Evolutionary conservation across 2,329 filamentous ascomycete species (phyloP), one percentile per base, ranked within the genome.

Genomic region (Spiromastix sp.): DNA sequence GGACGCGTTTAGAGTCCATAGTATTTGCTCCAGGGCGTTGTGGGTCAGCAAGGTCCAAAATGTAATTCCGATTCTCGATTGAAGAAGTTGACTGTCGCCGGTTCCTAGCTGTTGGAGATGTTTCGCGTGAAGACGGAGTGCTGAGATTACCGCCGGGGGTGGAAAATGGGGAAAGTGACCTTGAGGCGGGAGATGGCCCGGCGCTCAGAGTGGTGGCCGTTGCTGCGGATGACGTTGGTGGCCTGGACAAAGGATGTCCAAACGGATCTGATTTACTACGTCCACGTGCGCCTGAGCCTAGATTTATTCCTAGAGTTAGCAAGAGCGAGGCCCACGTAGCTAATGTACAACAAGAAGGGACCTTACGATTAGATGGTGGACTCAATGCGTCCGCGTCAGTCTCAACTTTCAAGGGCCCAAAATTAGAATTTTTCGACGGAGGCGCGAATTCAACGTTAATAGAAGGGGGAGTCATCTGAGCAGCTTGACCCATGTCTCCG

Each of bases 401-500:
- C 46, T 78, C 65, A n/a, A 69, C 68, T 19, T 82, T 84, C 13
- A 71, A 67, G 18, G 74, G 72, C 43, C 80, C 81, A 52, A 83
- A 81, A 47, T 69, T 76, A 35, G 68, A 72, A 49, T 74, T 74
- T 39, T 72, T 66, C 34, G 81, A 74, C 6, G 79, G 79, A 16
- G 87, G 87, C 11, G 86, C 87, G 57, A 85, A 86, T 54, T 94
- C 84, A 48, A 95, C 91, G 53, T 91, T 93, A 60, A 95, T 95
- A 34, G 87, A 84, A 0, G 87, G 87, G n/a, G 87, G 84, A 3
- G 81, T 81, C 79, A 93, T 91, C 46, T 82, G 72, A 32, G 79
- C 74, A 30, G 73, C 76, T 52, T 73, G 77, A 4, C 76, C 74
- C 54, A 83, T 72, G 38, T 87, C 81, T 19, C 61, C 56, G 16